Evolutionary conservation across 768 basidiomycete genomes (phyloP).

Genomic region (Rhodotorula taiwanensis): DNA sequence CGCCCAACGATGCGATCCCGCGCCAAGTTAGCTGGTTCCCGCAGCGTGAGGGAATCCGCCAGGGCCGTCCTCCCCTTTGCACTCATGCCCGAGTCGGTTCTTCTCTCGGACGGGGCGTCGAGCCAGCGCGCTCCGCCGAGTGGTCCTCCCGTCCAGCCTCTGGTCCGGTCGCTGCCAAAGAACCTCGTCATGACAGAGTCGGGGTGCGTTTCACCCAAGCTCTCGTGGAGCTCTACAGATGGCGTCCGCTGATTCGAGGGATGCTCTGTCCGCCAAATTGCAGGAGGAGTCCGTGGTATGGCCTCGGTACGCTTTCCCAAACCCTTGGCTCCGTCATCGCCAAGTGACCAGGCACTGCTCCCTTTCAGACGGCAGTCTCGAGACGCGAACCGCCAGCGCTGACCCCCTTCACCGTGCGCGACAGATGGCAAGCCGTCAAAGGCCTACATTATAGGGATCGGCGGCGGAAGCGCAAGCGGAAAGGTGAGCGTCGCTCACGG

Average conservation of each 20-base stretch:
- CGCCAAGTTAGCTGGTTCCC: too few relatives aligned
- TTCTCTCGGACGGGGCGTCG: too few relatives aligned
- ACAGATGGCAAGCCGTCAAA: conserved; percentile 44
- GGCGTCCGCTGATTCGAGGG: not conserved
- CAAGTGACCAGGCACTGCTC: conserved; percentile 6
- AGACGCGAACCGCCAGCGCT: not conserved
- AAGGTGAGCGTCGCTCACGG: too few relatives aligned
- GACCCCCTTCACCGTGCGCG: not conserved
- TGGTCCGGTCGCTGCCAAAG: conserved; percentile 8
- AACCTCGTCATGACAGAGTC: conserved; percentile 28
- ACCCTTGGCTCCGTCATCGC: too few relatives aligned
- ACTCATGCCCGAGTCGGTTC: too few relatives aligned
- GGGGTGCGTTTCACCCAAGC: conserved; percentile 5
- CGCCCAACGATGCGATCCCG: too few relatives aligned
- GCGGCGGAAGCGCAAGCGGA: conserved; percentile 48
- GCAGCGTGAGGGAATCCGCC: too few relatives aligned
- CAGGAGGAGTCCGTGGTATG: conserved; percentile 25
- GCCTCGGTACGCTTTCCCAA: too few relatives aligned
- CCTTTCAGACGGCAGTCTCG: not conserved
- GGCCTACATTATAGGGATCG: conserved; percentile 49
- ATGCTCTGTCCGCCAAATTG: not conserved
- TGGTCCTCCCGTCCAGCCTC: not conserved
- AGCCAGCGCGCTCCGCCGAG: too few relatives aligned
- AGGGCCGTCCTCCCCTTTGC: too few relatives aligned
- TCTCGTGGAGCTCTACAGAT: too few relatives aligned